Evolutionary conservation across 768 basidiomycete species (phyloP).

Genomic region (Lyophyllum atratum): DNA sequence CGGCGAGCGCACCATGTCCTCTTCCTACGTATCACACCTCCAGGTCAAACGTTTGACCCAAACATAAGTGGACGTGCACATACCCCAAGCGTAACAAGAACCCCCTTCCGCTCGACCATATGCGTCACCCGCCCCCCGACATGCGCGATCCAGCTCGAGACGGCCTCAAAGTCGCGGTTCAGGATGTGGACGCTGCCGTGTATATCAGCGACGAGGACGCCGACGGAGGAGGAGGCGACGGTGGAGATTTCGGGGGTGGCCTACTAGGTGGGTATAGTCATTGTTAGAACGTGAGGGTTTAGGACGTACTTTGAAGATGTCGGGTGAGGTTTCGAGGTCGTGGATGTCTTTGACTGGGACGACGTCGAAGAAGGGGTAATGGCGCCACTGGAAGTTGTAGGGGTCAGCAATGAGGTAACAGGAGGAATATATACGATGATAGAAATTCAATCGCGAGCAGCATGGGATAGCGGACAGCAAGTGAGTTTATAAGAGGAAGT

Average conservation of each 20-base stretch:
- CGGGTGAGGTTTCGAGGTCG: slow-evolving; percentile 72
- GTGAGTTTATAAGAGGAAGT: too few relatives aligned
- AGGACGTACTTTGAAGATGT: slow-evolving; percentile 68
- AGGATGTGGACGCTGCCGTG: slow-evolving; percentile 83
- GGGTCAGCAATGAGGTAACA: neutral
- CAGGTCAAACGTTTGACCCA: slow-evolving; percentile 3
- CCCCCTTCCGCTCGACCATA: slow-evolving; percentile 78
- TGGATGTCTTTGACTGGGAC: slow-evolving; percentile 77
- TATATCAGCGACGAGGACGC: slow-evolving; percentile 80
- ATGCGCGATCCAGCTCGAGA: slow-evolving; percentile 80
- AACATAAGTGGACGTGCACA: slow-evolving; percentile 28
- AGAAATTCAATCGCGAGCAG: too few relatives aligned
- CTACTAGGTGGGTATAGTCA: slow-evolving; percentile 38
- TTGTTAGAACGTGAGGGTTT: neutral
- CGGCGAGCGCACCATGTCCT: slow-evolving; percentile 64
- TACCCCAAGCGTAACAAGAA: slow-evolving; percentile 90
- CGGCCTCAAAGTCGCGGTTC: slow-evolving; percentile 70
- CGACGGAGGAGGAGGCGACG: slow-evolving; percentile 60
- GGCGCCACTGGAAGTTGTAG: slow-evolving; percentile 63
- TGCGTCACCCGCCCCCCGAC: slow-evolving; percentile 81
- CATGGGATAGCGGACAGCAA: too few relatives aligned
- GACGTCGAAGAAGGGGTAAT: slow-evolving; percentile 89
- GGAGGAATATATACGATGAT: too few relatives aligned
- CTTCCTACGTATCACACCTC: slow-evolving; percentile 57
- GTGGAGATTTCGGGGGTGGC: slow-evolving; percentile 75